These are phyloP conservation scores for Calonectria fujianensis DNA, from an alignment of 2,329 filamentous ascomycete genomes.

Conservation along the genomic window DNA sequence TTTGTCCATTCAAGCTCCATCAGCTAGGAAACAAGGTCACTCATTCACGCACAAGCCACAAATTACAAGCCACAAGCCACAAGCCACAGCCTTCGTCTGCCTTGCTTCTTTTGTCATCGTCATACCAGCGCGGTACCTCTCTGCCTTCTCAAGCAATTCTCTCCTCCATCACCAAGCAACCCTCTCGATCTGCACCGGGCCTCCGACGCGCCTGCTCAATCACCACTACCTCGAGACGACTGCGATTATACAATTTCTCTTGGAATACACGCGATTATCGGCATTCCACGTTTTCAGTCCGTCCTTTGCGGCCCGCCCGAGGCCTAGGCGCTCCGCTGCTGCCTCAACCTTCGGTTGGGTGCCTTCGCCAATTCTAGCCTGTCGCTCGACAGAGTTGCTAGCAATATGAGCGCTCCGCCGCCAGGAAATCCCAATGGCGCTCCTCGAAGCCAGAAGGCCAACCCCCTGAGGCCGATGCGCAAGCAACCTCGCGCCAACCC, in stretches of 20 bases:
- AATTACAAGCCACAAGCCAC: slow-evolving; percentile 45
- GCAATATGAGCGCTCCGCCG: slow-evolving; percentile 67
- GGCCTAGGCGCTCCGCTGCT: slow-evolving; percentile 40
- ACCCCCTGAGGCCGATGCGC: slow-evolving; percentile 64
- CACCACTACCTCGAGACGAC: slow-evolving; percentile 26
- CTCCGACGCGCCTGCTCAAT: slow-evolving; percentile 2
- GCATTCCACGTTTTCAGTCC: slow-evolving; percentile 5
- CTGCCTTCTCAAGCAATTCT: slow-evolving; percentile 26
- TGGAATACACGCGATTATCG: slow-evolving; percentile 11
- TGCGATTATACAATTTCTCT: slow-evolving; percentile 8
- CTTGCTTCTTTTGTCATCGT: slow-evolving; percentile 53
- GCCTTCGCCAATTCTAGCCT: slow-evolving; percentile 27
- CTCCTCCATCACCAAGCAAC: slow-evolving; percentile 45
- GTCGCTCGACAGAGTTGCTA: slow-evolving; percentile 20
- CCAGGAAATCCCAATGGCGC: slow-evolving; percentile 60
- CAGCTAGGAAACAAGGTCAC: not conserved
- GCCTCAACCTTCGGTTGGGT: slow-evolving; percentile 32
- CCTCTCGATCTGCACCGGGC: slow-evolving; percentile 12
- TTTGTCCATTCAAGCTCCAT: not conserved
- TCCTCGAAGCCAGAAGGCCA: slow-evolving; percentile 57
- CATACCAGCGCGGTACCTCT: slow-evolving; percentile 44
- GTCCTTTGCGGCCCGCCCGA: slow-evolving; percentile 18
- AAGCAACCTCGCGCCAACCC: slow-evolving; percentile 73
- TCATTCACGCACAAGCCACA: slow-evolving; percentile 21
- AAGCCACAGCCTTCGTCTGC: slow-evolving; percentile 46